Base-by-base conservation (phyloP, 192 early-diverging fungal genomes). In the Chytriomyces hyalinus region DNA sequence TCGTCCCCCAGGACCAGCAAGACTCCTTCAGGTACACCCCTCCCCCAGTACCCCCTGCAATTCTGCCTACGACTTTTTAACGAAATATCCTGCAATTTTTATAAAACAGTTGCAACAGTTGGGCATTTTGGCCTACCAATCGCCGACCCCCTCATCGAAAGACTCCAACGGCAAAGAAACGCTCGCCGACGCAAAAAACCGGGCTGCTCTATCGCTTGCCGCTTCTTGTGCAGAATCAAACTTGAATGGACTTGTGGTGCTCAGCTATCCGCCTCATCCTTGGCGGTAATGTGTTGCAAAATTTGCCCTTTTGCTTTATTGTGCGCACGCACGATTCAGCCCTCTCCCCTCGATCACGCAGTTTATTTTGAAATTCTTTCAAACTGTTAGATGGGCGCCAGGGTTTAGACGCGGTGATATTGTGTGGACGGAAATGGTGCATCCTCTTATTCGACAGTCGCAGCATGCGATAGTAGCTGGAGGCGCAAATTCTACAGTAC, bases 391-490 rank as follows among this genome's bases (percentile, higher is more conserved):
- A 13, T 71, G 75, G 75, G 43, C 75, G 7, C 65, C 75, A 6
- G 75, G 75, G 15, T 67, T 67, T 10, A 7, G 65, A 28, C 44
- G 50, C 8, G 75, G 75, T 20, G 75, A 76, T 10, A 15, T 76
- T 11, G 75, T 53, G 24, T 76, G 75, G 75, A 67, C 72, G 3
- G 72, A 74, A 63, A 22, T 74, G 11, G 46, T 48, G 66, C 66
- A 67, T 11, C 66, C 66, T 17, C 24, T 44, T 47, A 44, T 67
- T 15, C 22, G 66, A 3, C 9, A 15, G 9, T 15, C 20, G 0
- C 8, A 9, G 3, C 43, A 20, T 47, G 26, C 45, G 17, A n/a
- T 20, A 2, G 61, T 36, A 9, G 22, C 59, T 6, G 6, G 10
- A 8, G 61, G 43, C 9, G 46, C 13, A 43, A 49, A 36, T 10